phyloP scores from a whole-genome alignment of 2,329 filamentous ascomycete genomes.

The Nannizzia gypsea region DNA sequence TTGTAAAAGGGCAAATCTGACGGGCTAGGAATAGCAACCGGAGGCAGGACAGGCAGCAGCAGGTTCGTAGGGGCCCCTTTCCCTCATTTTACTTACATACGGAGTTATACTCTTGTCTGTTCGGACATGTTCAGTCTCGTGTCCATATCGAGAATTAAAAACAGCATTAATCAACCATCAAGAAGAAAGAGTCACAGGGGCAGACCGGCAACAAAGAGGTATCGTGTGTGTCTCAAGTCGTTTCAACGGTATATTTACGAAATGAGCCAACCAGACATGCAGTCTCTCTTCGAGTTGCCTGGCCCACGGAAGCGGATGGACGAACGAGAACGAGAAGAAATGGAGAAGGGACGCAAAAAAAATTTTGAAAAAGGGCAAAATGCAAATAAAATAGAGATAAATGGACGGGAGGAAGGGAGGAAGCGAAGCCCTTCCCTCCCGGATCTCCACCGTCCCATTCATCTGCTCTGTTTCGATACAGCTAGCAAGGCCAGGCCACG shows the following conservation, averaged over 20 bases:
- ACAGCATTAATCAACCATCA: neutral
- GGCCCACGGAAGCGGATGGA: neutral
- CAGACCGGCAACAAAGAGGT: neutral
- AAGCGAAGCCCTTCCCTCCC: conserved; percentile 1
- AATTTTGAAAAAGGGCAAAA: neutral
- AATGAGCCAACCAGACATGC: neutral
- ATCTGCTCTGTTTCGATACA: neutral
- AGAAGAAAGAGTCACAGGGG: neutral
- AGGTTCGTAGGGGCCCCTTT: neutral
- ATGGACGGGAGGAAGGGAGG: conserved; percentile 1
- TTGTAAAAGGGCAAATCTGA: neutral
- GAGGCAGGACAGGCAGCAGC: too few species aligned
- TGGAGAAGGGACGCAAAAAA: neutral
- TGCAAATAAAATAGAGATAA: neutral
- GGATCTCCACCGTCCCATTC: conserved; percentile 4
- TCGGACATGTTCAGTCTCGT: too few species aligned
- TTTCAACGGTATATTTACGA: neutral
- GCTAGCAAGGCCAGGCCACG: conserved; percentile 1
- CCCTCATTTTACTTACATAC: too few species aligned
- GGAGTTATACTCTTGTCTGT: too few species aligned
- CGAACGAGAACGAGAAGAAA: neutral
- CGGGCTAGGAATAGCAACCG: neutral
- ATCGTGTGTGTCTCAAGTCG: neutral
- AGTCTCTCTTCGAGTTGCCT: neutral
- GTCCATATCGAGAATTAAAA: neutral